phyloP scores from a whole-genome alignment of 1,139 yeast species.

The Eremothecium sinecaudum region DNA sequence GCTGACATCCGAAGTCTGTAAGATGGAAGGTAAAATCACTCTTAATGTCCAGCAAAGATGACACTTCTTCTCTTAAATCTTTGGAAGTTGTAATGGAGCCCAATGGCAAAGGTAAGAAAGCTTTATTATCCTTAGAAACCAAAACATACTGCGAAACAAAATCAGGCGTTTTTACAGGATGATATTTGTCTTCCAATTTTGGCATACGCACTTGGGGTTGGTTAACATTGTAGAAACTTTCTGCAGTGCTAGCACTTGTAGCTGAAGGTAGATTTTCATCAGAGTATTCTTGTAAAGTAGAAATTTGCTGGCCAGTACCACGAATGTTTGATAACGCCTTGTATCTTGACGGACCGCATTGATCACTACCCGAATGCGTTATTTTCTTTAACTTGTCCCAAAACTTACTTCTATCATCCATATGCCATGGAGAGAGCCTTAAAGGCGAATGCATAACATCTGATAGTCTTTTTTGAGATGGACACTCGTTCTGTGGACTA shows the following conservation, averaged over 20 bases:
- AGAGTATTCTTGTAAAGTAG: not conserved
- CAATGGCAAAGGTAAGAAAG: conserved; percentile 42
- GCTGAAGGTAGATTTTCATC: not conserved
- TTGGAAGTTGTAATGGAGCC: conserved; percentile 29
- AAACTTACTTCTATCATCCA: conserved; percentile 22
- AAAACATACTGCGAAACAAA: conserved; percentile 35
- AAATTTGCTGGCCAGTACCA: not conserved
- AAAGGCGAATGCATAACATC: conserved; percentile 8
- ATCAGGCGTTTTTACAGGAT: conserved; percentile 27
- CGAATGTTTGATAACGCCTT: conserved; percentile 4
- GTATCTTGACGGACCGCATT: conserved; percentile 6
- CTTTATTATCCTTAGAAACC: conserved; percentile 50
- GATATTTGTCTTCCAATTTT: conserved; percentile 28
- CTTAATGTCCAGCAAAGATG: conserved; percentile 36
- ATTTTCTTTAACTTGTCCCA: conserved; percentile 28
- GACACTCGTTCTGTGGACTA: conserved; percentile 1
- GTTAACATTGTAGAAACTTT: no score
- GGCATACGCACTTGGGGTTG: not conserved
- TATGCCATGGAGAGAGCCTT: conserved; percentile 10
- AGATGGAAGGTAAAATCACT: conserved; percentile 48
- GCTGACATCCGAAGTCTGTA: conserved; percentile 56
- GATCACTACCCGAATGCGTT: conserved; percentile 7
- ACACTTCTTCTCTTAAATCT: conserved; percentile 35
- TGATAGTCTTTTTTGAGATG: not conserved
- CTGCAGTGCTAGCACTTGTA: not conserved